Conservation (phyloP, 345 rosid species). For the Pistacia integerrima region DNA sequence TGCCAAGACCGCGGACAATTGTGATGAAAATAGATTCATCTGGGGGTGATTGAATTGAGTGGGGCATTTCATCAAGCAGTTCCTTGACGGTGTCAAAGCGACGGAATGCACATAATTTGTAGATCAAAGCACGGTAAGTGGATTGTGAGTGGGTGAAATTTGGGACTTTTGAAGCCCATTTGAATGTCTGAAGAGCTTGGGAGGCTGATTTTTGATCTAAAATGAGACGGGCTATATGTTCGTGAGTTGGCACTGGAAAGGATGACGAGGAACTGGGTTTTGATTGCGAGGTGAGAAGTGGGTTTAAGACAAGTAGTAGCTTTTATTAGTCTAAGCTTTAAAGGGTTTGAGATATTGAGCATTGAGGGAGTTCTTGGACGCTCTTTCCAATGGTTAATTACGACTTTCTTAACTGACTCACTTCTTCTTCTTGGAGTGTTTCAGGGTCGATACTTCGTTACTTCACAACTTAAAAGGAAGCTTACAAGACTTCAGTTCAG, state of each 20-base stretch:
- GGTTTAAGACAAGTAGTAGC: neutral
- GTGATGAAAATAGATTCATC: constrained; percentile 69
- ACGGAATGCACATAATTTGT: constrained; percentile 61
- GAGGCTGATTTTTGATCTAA: constrained; percentile 70
- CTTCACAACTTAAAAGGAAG: neutral
- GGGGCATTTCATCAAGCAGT: constrained; percentile 92
- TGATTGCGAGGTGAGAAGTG: no score
- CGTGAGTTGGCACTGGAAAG: constrained; percentile 45
- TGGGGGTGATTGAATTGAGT: constrained; percentile 60
- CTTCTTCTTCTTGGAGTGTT: neutral
- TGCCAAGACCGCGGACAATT: constrained; percentile 66
- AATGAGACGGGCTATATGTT: constrained; percentile 64
- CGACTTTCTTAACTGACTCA: no score
- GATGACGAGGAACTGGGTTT: no score
- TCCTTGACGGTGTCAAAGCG: constrained; percentile 60
- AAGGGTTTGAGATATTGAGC: neutral
- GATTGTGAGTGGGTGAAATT: constrained; percentile 72
- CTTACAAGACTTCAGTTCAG: neutral
- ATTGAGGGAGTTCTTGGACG: neutral
- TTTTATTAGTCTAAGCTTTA: neutral
- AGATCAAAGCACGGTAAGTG: constrained; percentile 73
- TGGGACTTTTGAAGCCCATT: constrained; percentile 70
- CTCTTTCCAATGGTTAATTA: neutral
- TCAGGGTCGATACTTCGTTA: neutral
- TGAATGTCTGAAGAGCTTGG: constrained; percentile 66